A percentile compares a stretch with the other conserved stretches of the same genome.
Evolutionary conservation across 257 asterid genomes (phyloP).

Genomic region (Cordia subcordata): DNA sequence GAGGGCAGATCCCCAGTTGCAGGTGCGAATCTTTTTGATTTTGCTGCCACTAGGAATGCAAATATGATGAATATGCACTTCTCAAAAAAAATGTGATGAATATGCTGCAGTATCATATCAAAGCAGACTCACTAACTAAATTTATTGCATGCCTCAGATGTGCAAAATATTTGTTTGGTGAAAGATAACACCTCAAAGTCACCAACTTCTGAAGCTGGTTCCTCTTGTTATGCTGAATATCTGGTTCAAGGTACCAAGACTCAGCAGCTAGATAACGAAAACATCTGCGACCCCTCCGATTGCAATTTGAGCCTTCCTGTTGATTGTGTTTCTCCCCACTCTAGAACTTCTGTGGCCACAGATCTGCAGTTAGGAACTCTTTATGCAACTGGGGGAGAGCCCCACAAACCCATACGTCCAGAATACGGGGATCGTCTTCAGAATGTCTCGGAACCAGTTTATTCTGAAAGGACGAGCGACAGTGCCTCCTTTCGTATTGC

Average conservation of each 20-base stretch:
- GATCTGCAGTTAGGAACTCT: slow-evolving; percentile 80
- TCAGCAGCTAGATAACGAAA: slow-evolving; percentile 20
- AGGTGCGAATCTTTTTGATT: slow-evolving; percentile 20
- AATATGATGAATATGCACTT: slow-evolving; percentile 14
- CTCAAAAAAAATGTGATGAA: slow-evolving; percentile 19
- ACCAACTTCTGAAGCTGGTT: slow-evolving; percentile 15
- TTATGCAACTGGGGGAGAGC: slow-evolving; percentile 28
- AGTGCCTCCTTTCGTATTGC: slow-evolving; percentile 28
- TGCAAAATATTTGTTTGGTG: slow-evolving; percentile 22
- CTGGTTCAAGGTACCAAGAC: slow-evolving; percentile 21
- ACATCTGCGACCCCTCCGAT: slow-evolving; percentile 17
- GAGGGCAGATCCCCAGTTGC: slow-evolving; percentile 30
- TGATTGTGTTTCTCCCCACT: slow-evolving; percentile 24
- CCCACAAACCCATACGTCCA: slow-evolving; percentile 27
- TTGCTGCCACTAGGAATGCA: slow-evolving; percentile 23
- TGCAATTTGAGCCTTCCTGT: slow-evolving; percentile 16
- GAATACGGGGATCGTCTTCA: slow-evolving; percentile 22
- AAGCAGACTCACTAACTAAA: slow-evolving; percentile 25
- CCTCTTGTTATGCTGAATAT: slow-evolving; percentile 27
- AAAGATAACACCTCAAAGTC: slow-evolving; percentile 21
- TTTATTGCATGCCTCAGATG: slow-evolving; percentile 27
- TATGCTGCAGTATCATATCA: slow-evolving; percentile 22
- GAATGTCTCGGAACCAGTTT: slow-evolving; percentile 31
- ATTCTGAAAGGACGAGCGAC: slow-evolving; percentile 34
- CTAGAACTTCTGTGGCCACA: slow-evolving; percentile 48